Percentiles rank a stretch among this genome's conserved stretches.
Conservation (phyloP, 768 basidiomycete genomes). For the Trametes villosa region DNA sequence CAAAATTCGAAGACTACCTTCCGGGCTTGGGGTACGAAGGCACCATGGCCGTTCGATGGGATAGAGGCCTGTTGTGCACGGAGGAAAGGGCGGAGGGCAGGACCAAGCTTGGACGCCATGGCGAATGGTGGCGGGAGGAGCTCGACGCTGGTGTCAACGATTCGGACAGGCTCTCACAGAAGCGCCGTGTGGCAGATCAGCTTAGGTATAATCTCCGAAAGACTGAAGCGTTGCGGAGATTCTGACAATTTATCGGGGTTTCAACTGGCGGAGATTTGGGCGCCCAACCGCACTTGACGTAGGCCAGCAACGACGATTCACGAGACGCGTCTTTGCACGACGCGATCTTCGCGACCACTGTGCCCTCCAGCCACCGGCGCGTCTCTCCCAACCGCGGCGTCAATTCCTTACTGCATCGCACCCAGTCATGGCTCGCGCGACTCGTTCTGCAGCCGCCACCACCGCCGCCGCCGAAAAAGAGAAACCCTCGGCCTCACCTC, state of each 20-base stretch:
- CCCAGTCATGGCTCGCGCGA: conserved; percentile 71
- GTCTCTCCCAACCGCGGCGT: conserved; percentile 31
- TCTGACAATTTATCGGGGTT: too few relatives aligned
- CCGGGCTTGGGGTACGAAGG: conserved; percentile 77
- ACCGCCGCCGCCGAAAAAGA: conserved; percentile 49
- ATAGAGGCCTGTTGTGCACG: conserved; percentile 55
- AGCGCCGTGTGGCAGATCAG: too few relatives aligned
- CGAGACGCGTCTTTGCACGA: too few relatives aligned
- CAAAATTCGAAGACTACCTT: conserved; percentile 92
- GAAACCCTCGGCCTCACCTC: conserved; percentile 31
- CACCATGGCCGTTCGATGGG: conserved; percentile 74
- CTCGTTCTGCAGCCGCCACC: conserved; percentile 51
- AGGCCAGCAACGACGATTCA: too few relatives aligned
- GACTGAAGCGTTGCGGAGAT: too few relatives aligned
- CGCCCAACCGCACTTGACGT: too few relatives aligned
- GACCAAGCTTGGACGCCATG: conserved; percentile 40
- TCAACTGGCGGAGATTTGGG: too few relatives aligned
- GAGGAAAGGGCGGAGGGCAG: conserved; percentile 42
- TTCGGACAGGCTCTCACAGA: too few relatives aligned
- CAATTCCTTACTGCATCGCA: conserved; percentile 11
- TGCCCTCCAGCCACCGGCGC: conserved; percentile 39
- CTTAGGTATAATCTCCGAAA: too few relatives aligned
- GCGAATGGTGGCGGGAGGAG: conserved; percentile 17
- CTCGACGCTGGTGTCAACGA: too few relatives aligned
- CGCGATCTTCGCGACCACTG: too few relatives aligned